A percentile compares a stretch with the other conserved stretches of the same genome.
Conservation (phyloP, 306 rosid genomes). For the Hippophae rhamnoides region DNA sequence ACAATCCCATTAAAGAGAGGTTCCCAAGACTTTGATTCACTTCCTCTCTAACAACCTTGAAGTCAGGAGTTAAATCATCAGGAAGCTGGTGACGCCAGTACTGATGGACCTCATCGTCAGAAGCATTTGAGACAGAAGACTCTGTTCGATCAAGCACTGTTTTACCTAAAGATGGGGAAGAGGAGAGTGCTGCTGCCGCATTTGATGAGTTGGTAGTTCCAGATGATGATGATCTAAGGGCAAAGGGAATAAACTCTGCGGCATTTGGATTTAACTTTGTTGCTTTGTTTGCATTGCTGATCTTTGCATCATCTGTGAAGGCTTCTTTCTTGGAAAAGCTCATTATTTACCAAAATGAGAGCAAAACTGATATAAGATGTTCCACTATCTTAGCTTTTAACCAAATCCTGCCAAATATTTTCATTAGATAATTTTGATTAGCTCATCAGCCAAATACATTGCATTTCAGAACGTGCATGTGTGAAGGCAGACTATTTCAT, state of each 20-base stretch:
- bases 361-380: slow-evolving; percentile 7
- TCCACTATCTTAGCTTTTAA: slow-evolving; percentile 34
- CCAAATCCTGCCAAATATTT: slow-evolving; percentile 71
- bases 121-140: slow-evolving; percentile 70
- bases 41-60: slow-evolving; percentile 74
- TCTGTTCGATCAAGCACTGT: slow-evolving; percentile 72
- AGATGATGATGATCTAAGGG: slow-evolving; percentile 62
- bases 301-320: slow-evolving; percentile 35
- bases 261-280: slow-evolving; percentile 87
- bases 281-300: slow-evolving; percentile 44
- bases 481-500: not conserved
- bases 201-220: slow-evolving; percentile 44
- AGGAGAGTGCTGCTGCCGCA: slow-evolving; percentile 12
- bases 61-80: slow-evolving; percentile 93
- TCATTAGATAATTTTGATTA: slow-evolving; percentile 4
- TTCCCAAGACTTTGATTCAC: slow-evolving; percentile 55
- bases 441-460: slow-evolving; percentile 3
- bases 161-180: slow-evolving; percentile 64
- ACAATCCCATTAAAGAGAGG: slow-evolving; percentile 62
- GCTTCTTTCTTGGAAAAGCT: slow-evolving; percentile 63
- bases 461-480: not conserved
- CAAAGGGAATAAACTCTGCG: slow-evolving; percentile 80
- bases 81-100: slow-evolving; percentile 96
- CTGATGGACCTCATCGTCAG: slow-evolving; percentile 88
- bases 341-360: slow-evolving; percentile 52